phyloP scores from a whole-genome alignment of 768 basidiomycete species.

The Ephemerocybe angulata region DNA sequence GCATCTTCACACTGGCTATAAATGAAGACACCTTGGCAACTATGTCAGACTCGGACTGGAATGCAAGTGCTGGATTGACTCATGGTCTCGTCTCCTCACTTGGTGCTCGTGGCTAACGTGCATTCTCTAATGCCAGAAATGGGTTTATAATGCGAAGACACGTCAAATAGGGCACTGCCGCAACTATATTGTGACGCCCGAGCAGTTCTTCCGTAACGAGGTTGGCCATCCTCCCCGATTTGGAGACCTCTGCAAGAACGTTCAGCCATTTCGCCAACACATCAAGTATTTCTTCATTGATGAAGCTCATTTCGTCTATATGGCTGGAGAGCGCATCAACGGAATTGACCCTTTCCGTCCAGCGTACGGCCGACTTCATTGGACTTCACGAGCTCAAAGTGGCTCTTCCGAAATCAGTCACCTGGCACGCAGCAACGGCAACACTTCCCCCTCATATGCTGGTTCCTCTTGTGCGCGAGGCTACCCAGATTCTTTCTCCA shows the following conservation, averaged over 20 bases:
- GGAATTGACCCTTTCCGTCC: constrained; percentile 20
- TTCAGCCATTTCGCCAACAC: not conserved
- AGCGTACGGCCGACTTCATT: constrained; percentile 17
- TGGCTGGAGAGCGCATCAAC: constrained; percentile 17
- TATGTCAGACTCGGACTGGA: not conserved
- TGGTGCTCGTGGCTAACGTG: too few relatives aligned
- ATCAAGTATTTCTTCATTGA: constrained; percentile 12
- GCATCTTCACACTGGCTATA: not conserved
- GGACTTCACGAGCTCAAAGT: constrained; percentile 15
- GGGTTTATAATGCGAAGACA: not conserved
- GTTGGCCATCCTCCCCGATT: not conserved
- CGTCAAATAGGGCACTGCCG: not conserved
- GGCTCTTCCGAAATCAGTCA: constrained; percentile 8
- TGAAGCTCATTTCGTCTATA: constrained; percentile 22
- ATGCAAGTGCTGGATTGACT: not conserved
- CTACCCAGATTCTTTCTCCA: too few relatives aligned
- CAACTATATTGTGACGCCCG: not conserved
- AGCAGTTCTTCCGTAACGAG: not conserved
- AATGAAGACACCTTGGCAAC: not conserved
- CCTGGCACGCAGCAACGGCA: constrained; percentile 18
- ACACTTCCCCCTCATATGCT: too few relatives aligned
- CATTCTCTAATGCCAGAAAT: not conserved
- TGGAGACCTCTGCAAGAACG: not conserved
- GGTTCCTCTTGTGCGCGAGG: too few relatives aligned
- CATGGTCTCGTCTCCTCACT: not conserved